Evolutionary conservation across 2,329 filamentous ascomycete species (phyloP).

Genomic region (Escovopsis weberi): DNA sequence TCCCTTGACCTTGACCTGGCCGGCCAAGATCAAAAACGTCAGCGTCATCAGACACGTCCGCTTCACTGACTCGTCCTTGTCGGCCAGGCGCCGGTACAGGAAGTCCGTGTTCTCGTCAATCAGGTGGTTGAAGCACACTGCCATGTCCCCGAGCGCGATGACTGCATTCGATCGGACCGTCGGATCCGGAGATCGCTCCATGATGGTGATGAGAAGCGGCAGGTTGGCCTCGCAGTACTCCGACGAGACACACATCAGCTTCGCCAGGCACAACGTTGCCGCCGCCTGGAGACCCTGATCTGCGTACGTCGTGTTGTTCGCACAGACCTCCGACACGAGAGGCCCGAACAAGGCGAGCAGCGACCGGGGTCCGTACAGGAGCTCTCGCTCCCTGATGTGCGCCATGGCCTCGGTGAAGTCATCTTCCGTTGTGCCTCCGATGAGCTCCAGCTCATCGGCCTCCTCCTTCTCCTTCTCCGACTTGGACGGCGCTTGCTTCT

Average conservation of each 20-base stretch:
- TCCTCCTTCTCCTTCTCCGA: slow-evolving; percentile 45
- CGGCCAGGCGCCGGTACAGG: slow-evolving; percentile 82
- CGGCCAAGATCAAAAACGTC: slow-evolving; percentile 91
- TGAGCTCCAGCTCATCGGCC: slow-evolving; percentile 84
- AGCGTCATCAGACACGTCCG: slow-evolving; percentile 96
- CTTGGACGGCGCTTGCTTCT: slow-evolving; percentile 44
- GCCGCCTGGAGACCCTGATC: slow-evolving; percentile 85
- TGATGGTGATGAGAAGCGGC: slow-evolving; percentile 88
- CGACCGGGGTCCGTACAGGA: slow-evolving; percentile 69
- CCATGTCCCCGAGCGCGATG: slow-evolving; percentile 96
- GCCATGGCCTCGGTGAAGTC: slow-evolving; percentile 80
- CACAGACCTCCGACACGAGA: slow-evolving; percentile 83
- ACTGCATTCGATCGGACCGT: slow-evolving; percentile 93
- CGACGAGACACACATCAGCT: slow-evolving; percentile 95
- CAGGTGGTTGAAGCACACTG: slow-evolving; percentile 97
- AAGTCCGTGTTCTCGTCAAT: slow-evolving; percentile 99
- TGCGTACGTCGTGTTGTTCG: slow-evolving; percentile 83
- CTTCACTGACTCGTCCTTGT: slow-evolving; percentile 80
- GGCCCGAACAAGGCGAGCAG: slow-evolving; percentile 85
- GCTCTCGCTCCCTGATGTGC: slow-evolving; percentile 69
- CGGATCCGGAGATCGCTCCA: slow-evolving; percentile 84
- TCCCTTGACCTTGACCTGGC: slow-evolving; percentile 98
- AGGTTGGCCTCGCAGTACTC: slow-evolving; percentile 94
- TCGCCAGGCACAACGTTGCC: slow-evolving; percentile 85
- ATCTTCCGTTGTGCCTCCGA: slow-evolving; percentile 89